These are phyloP conservation scores for Colletotrichum liaoningense DNA, from an alignment of 2,329 filamentous ascomycete genomes.

Conservation along the genomic window DNA sequence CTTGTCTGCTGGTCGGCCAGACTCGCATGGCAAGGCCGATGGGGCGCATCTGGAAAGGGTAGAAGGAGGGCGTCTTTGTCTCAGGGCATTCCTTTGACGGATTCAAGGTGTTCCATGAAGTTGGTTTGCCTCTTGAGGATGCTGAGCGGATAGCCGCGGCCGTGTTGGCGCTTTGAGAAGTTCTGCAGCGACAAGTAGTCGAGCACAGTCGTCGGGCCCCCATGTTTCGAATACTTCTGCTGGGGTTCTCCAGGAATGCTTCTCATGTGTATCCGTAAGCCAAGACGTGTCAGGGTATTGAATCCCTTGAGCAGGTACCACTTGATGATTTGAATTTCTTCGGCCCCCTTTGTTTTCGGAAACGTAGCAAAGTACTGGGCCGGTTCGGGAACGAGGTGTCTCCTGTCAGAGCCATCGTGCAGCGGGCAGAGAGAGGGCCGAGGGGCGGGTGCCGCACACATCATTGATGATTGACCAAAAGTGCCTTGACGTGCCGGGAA, in stretches of 20 bases:
- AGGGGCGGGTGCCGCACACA: constrained; percentile 5
- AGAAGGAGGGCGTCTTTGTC: constrained; percentile 13
- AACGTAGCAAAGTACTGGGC: not conserved
- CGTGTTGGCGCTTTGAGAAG: constrained; percentile 5
- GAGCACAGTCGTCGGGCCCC: not conserved
- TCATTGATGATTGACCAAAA: not conserved
- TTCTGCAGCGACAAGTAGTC: constrained; percentile 5
- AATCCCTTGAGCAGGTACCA: not conserved
- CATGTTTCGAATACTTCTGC: constrained; percentile 9
- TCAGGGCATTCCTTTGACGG: constrained; percentile 23
- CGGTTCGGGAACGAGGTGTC: constrained; percentile 7
- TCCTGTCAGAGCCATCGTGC: constrained; percentile 22
- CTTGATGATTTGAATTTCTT: constrained; percentile 6
- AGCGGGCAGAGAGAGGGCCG: constrained; percentile 5
- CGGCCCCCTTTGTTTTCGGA: constrained; percentile 10
- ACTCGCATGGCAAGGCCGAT: constrained; percentile 21
- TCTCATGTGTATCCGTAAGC: no score
- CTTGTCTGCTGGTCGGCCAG: constrained; percentile 16
- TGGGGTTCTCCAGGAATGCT: not conserved
- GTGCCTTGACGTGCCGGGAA: constrained; percentile 12
- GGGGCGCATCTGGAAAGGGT: constrained; percentile 9
- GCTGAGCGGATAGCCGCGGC: constrained; percentile 11
- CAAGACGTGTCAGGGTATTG: constrained; percentile 3
- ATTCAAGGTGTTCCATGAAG: constrained; percentile 10
- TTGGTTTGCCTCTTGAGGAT: constrained; percentile 6